Evolutionary conservation across 257 asterid genomes (phyloP), one percentile per base, ranked within the genome.

Genomic region (Rubia yunnanensis): DNA sequence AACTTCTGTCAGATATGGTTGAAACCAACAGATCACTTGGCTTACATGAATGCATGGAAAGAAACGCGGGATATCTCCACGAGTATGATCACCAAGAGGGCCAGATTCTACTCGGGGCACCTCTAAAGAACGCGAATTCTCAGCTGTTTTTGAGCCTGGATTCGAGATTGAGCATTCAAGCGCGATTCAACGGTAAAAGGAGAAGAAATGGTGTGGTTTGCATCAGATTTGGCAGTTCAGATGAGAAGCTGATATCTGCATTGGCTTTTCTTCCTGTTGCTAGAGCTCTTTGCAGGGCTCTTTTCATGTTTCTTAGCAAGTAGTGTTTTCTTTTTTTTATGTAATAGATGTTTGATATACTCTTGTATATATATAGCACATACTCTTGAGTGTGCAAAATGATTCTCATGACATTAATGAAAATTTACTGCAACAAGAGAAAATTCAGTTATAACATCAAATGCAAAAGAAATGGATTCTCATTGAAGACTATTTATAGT

Each of bases 181-280:
- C 82, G 4, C 73, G 80, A 44, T 46, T 84, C 72, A 71, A 79
- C 66, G 81, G 76, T 73, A 76, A 81, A 74, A 79, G 74, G 73
- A 76, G 80, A 74, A 79, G n/a, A 56, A 77, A 67, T 5, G 83
- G 88, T 60, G 76, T 63, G 78, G 73, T 90, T 34, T 72, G 73
- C 46, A 35, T 88, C 27, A 76, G 69, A 76, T 78, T 78, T 34
- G 80, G 81, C 77, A 73, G 81, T 36, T 84, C 83, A n/a, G 90
- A 85, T 67, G 85, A 79, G 46, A 81, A 76, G 41, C 86, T 73
- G 26, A 65, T 88, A 64, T 82, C 82, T 38, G 69, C 80, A 44
- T 17, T 88, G 18, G 85, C 83, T 26, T 56, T 86, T 24, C 72
- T 85, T 56, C 91, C 85, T 6, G 48, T 81, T 52, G 86, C 80